phyloP scores from a whole-genome alignment of 2,329 filamentous ascomycete genomes.

The Rhynchosporium graminicola region DNA sequence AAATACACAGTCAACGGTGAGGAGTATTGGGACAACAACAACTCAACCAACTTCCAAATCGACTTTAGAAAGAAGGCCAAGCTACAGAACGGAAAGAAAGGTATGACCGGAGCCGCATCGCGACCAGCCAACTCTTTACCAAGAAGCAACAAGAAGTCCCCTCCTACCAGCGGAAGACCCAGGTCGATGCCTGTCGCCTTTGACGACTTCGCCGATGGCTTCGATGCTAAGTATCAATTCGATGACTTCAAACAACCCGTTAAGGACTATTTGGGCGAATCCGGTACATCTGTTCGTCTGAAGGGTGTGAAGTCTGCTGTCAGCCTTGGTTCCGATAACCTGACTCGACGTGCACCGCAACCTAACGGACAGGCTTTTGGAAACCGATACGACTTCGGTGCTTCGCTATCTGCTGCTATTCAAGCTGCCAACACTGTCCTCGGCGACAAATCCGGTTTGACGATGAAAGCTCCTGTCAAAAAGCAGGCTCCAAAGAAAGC shows the following conservation, averaged over 20 bases:
- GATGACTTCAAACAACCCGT: slow-evolving; percentile 59
- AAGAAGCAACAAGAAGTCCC: slow-evolving; percentile 61
- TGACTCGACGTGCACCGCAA: slow-evolving; percentile 47
- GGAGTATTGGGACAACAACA: slow-evolving; percentile 97
- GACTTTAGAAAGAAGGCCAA: slow-evolving; percentile 84
- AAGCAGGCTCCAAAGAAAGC: slow-evolving; percentile 29
- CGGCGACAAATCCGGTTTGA: slow-evolving; percentile 58
- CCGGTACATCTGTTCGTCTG: slow-evolving; percentile 61
- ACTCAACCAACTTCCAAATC: slow-evolving; percentile 83
- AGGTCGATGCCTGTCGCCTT: slow-evolving; percentile 56
- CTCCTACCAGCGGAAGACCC: slow-evolving; percentile 49
- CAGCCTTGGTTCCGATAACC: slow-evolving; percentile 50
- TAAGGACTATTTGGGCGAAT: slow-evolving; percentile 64
- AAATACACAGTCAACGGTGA: slow-evolving; percentile 81
- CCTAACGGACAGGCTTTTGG: slow-evolving; percentile 76
- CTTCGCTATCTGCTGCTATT: slow-evolving; percentile 84
- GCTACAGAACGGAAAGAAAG: slow-evolving; percentile 58
- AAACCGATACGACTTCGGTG: slow-evolving; percentile 92
- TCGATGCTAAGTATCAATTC: slow-evolving; percentile 49
- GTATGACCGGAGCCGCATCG: slow-evolving; percentile 51
- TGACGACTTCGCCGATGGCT: slow-evolving; percentile 70
- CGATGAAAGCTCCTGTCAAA: slow-evolving; percentile 42
- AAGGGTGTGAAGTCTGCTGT: slow-evolving; percentile 67
- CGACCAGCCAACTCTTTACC: slow-evolving; percentile 59
- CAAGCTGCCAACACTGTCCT: slow-evolving; percentile 68